phyloP scores from a whole-genome alignment of 257 asterid genomes.

The Nicotiana tomentosiformis region DNA sequence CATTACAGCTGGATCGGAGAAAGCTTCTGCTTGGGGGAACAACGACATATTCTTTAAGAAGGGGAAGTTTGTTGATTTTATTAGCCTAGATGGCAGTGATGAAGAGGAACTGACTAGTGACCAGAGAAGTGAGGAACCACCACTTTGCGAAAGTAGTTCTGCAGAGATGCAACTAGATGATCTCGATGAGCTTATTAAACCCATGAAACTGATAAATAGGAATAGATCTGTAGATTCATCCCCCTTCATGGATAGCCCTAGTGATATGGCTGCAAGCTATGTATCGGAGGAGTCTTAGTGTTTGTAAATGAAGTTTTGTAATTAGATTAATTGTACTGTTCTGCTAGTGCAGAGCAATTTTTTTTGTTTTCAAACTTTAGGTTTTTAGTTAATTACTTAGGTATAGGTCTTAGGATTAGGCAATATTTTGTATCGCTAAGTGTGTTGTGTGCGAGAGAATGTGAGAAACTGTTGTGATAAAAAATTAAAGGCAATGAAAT shows the following conservation, averaged over 20 bases:
- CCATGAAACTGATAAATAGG: constrained; percentile 27
- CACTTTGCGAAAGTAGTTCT: constrained; percentile 11
- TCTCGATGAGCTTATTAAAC: constrained; percentile 28
- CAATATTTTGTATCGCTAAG: neutral
- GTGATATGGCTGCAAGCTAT: constrained; percentile 10
- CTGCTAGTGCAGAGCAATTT: constrained; percentile 6
- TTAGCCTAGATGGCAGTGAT: constrained; percentile 54
- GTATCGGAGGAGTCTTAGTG: constrained; percentile 8
- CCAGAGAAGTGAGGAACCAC: constrained; percentile 12
- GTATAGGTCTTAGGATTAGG: constrained; percentile 17
- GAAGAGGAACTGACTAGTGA: constrained; percentile 21
- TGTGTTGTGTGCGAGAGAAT: neutral
- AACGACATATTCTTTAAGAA: constrained; percentile 28
- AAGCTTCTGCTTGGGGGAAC: constrained; percentile 34
- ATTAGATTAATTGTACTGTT: neutral
- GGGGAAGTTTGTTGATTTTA: constrained; percentile 54
- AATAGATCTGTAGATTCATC: constrained; percentile 15
- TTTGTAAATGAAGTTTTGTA: constrained; percentile 9
- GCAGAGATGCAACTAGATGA: constrained; percentile 21
- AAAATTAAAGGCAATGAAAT: neutral
- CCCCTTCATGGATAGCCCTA: constrained; percentile 20
- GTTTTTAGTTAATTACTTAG: constrained; percentile 22
- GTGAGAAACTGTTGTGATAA: neutral
- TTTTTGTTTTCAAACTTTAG: neutral
- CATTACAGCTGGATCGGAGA: constrained; percentile 20